Evolutionary conservation across 306 rosid genomes (phyloP), one percentile per base, ranked within the genome.

Genomic region (Rosa multiflora): DNA sequence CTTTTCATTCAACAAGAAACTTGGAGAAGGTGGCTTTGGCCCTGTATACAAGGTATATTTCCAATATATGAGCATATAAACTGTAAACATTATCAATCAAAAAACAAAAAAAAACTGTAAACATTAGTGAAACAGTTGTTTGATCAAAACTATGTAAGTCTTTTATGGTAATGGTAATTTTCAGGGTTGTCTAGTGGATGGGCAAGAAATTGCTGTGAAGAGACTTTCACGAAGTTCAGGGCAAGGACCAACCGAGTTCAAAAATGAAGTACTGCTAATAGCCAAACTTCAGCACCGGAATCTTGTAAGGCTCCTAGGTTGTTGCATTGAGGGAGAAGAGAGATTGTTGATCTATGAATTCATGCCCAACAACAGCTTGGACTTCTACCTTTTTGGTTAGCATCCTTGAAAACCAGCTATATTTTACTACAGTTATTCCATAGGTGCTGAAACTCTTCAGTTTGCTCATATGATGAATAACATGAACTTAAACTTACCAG

Each of bases 1-100:
- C 52, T 88, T 88, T 78, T 83, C 87, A 55, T 52, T 67, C 18
- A 66, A 46, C 64, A 83, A 59, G 66, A 83, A 78, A 77, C 83
- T 88, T 8, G 89, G 91, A 43, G 81, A 83, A 81, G 89, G 86
- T 67, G 90, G 92, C 59, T 88, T 82, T 64, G 91, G 91, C 61
- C 26, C 83, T 40, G 89, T 88, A 1, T 86, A 88, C 78, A 83
- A 71, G 89, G 91, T 86, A 79, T 70, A 15, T 56, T 12, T 20
- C 70, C 55, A 13, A 59, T 8, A 18, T 35, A 74, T 14, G 56
- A 18, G 53, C 64, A n/a, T 21, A 59, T 73, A 59, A 79, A 10
- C 18, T 8, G 0, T 37, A 32, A 32, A 32, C 37, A 32, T 32
- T 32, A 32, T 32, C 37, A 32, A 32, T 32, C 37, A 32, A 32